Evolutionary conservation across 805 yeast genomes (phyloP).

Genomic region (Candida berthetii): DNA sequence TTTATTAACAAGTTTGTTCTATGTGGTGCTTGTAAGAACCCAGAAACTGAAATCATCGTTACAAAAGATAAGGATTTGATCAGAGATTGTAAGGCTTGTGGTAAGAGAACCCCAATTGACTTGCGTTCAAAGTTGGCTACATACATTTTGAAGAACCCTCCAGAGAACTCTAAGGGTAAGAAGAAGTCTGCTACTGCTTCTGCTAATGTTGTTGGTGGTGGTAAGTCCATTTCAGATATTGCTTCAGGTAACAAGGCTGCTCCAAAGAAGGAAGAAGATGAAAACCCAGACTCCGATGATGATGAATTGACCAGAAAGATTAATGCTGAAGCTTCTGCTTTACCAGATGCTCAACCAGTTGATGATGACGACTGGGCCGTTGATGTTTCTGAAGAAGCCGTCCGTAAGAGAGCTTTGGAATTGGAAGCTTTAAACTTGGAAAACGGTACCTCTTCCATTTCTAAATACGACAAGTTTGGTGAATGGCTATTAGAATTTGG

Average conservation of each 20-base stretch:
- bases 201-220: constrained; percentile 86
- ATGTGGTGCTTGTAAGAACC: constrained; percentile 93
- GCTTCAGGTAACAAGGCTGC: constrained; percentile 43
- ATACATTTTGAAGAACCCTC: constrained; percentile 87
- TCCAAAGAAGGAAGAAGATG: constrained; percentile 26
- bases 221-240: constrained; percentile 72
- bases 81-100: constrained; percentile 98
- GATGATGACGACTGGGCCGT: constrained; percentile 97
- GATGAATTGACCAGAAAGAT: constrained; percentile 73
- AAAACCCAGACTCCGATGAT: constrained; percentile 51
- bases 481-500: constrained; percentile 69
- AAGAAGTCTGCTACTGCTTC: constrained; percentile 84
- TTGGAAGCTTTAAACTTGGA: constrained; percentile 57
- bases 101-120: constrained; percentile 79
- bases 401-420: constrained; percentile 84
- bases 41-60: constrained; percentile 89
- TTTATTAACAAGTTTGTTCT: constrained; percentile 89
- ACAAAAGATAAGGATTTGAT: constrained; percentile 69
- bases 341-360: constrained; percentile 55
- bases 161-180: constrained; percentile 53
- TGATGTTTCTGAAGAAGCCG: constrained; percentile 95
- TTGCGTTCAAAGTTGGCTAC: constrained; percentile 83
- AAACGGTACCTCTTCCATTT: constrained; percentile 32
- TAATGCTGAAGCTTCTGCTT: constrained; percentile 75
- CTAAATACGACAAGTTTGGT: constrained; percentile 72